Evolutionary conservation across 495 filamentous ascomycete genomes (phyloP).

Genomic region (Pyronema omphalodes): DNA sequence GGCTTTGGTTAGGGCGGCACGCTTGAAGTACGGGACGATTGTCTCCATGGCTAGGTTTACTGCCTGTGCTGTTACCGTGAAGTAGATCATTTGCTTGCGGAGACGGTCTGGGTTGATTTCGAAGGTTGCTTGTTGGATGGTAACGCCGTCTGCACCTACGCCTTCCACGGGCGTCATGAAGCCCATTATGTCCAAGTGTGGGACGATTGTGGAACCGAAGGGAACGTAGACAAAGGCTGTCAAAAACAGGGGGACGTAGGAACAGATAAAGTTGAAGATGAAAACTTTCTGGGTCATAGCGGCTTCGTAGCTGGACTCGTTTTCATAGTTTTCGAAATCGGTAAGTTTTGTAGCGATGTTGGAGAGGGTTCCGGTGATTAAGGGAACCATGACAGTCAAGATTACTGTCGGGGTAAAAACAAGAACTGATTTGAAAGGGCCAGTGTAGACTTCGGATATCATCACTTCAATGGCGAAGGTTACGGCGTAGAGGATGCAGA

Average conservation of each 20-base stretch:
- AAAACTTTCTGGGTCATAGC: slow-evolving; percentile 82
- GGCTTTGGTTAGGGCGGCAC: slow-evolving; percentile 50
- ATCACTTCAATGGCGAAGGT: slow-evolving; percentile 95
- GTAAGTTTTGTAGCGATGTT: slow-evolving; percentile 62
- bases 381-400: slow-evolving; percentile 61
- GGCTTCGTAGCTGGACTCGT: slow-evolving; percentile 39
- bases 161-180: slow-evolving; percentile 38
- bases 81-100: slow-evolving; percentile 87
- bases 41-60: slow-evolving; percentile 76
- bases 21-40: slow-evolving; percentile 69
- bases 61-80: slow-evolving; percentile 86
- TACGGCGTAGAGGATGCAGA: slow-evolving; percentile 66
- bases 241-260: slow-evolving; percentile 77
- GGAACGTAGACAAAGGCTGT: slow-evolving; percentile 96
- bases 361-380: slow-evolving; percentile 57
- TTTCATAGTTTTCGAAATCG: slow-evolving; percentile 84
- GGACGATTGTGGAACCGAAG: slow-evolving; percentile 71
- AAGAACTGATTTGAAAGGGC: slow-evolving; percentile 69
- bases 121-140: slow-evolving; percentile 37
- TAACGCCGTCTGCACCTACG: neutral
- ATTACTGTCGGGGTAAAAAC: slow-evolving; percentile 82
- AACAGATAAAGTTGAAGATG: slow-evolving; percentile 92
- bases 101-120: slow-evolving; percentile 68
- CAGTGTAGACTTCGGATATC: slow-evolving; percentile 82
- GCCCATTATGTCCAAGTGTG: slow-evolving; percentile 74